phyloP scores from a whole-genome alignment of 1,284 basidiomycete genomes.

The Microbotryomycetes sp. region DNA sequence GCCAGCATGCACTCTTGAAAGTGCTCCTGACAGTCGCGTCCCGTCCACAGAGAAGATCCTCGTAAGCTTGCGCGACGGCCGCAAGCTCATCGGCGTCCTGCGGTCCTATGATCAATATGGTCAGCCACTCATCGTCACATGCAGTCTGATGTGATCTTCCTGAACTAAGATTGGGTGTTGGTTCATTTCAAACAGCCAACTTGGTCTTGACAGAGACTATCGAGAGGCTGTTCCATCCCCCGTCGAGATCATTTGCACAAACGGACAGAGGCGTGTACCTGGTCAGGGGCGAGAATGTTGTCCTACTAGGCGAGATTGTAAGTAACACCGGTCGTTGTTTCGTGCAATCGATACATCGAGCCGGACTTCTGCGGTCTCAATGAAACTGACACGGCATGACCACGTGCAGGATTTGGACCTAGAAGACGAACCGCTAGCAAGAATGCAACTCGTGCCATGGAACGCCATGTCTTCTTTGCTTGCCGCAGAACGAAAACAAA shows the following conservation, averaged over 20 bases:
- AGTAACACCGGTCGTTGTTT: conserved; percentile 40
- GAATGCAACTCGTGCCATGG: conserved; percentile 63
- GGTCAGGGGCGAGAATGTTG: conserved; percentile 97
- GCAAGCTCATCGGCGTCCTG: conserved; percentile 91
- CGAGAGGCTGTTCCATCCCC: conserved; percentile 69
- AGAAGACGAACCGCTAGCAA: conserved; percentile 71
- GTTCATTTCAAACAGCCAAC: conserved; percentile 35
- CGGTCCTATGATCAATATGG: conserved; percentile 99
- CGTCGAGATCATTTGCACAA: conserved; percentile 68
- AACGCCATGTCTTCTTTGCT: conserved; percentile 49
- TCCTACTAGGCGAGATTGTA: conserved; percentile 92
- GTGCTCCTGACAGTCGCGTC: neutral
- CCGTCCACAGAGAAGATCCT: conserved; percentile 89
- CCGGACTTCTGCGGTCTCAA: neutral
- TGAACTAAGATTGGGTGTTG: neutral
- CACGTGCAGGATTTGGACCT: conserved; percentile 71
- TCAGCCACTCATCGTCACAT: conserved; percentile 45
- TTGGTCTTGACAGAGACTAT: conserved; percentile 44
- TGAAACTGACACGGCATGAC: conserved; percentile 1
- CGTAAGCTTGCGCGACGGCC: conserved; percentile 88
- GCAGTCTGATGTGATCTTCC: neutral
- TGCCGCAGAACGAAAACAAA: conserved; percentile 61
- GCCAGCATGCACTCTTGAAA: conserved; percentile 29
- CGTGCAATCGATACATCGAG: neutral
- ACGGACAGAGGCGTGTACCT: conserved; percentile 80